Base-by-base conservation (phyloP, 805 yeast species). In the Alloascoidea hylecoeti region DNA sequence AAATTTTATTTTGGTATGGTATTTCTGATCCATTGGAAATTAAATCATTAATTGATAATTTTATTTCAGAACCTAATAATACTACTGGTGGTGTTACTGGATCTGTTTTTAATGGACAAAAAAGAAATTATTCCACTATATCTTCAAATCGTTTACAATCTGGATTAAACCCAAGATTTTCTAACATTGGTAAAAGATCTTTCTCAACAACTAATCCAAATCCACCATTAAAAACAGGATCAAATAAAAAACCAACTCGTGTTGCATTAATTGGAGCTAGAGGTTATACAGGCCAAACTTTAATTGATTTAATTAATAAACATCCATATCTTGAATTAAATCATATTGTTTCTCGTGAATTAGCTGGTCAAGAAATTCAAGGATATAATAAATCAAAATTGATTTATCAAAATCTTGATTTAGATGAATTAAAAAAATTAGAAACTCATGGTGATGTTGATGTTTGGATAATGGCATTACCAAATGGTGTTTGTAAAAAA, bases 401-500 rank as follows among this genome's bases (percentile, higher is more conserved):
- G 39, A 68, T 71, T 38, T 92, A 92, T 61, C 83, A 83, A 44
- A 92, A 88, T 59, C 66, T 92, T 49, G 88, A 79, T 53, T 70
- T 78, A 35, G 96, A 85, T 51, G 97, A 92, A 49, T 79, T 92
- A 46, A 75, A 75, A 52, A 61, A 66, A 45, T 61, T 92, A 44
- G 98, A 89, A 59, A 68, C 75, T 45, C 64, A 74, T 36, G 73
- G 76, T 37, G 82, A 73, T 39, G 83, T 92, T 41, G 98, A 92
- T 52, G 79, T 88, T 38, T 92, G 99, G 98, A 94, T 94, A 17
- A 92, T 94, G 98, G 98, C 98, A 2, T 70, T 92, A 51, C 99
- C 99, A 45, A 92, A 92, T 56, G 96, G 96, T 36, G 96, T 92
- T 30, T 92, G 97, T 52, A 55, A 57, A 52, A 69, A 69, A n/a